Evolutionary conservation across 768 basidiomycete genomes (phyloP), one percentile per base, ranked within the genome.

Genomic region (Kwoniella sp.): DNA sequence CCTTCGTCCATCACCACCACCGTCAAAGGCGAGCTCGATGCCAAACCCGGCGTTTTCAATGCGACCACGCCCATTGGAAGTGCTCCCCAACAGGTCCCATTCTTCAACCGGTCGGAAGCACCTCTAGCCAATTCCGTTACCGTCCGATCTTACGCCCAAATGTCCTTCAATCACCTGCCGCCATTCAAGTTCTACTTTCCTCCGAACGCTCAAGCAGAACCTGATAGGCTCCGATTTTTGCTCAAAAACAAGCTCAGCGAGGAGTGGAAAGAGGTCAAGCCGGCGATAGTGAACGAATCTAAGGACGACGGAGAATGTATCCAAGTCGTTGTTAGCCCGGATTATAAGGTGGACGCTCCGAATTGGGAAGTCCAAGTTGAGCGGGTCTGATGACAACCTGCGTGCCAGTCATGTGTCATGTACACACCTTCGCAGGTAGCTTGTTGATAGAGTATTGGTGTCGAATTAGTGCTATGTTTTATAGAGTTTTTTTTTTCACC

Each of bases 101-200:
- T 48, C 19, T 11, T 25, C 5, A 11, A 29, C n/a, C n/a, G 34
- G 9, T 15, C 12, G 12, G 37, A 42, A 29, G 17, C 22, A 10
- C 52, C 52, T 3, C 29, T 41, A 1, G 19, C 36, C 51, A 53
- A 53, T 27, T n/a, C 38, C 8, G 47, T 49, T 5, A 28, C 25
- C 15, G 29, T 48, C 29, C 46, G 40, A 22, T 56, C 53, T 11
- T 57, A 46, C 39, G 45, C 56, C 20, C 37, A 40, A 29, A 37
- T 57, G 41, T 32, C 50, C 15, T 57, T 57, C 22, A 23, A 26
- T 22, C 37, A 47, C 23, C 17, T 43, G 11, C 49, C 50, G 10
- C 56, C 56, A 2, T 57, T 57, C 50, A 33, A 31, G 38, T 52
- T 57, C 46, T 25, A 46, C 20, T 26, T 57, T 5, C 50, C 49